Base-by-base conservation (phyloP, 208 protist species). In the Trypanosomatidae sp. region DNA sequence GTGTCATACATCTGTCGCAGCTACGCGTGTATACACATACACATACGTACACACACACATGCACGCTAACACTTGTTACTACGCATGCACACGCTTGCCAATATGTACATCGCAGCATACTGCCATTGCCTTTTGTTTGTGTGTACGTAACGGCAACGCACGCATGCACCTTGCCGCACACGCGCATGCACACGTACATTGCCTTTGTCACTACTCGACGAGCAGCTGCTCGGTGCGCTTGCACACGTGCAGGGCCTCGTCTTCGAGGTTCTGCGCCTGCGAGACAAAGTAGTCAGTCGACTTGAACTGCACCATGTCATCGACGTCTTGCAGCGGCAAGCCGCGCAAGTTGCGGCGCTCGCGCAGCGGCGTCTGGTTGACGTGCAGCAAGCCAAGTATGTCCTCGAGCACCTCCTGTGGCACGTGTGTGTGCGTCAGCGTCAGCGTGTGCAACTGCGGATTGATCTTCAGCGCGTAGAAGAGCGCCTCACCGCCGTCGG, bases 391-490 rank as follows among this genome's bases (percentile, higher is more conserved):
- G 41, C 64, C 71, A 15, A 58, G 53, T 49, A 88, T 78, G 52
- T 86, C 69, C 40, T 92, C 77, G 30, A 67, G 44, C 19, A 83
- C 67, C 4, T 71, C 49, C n/a, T 59, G 48, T 20, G 83, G 72
- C 7, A 88, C 66, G 25, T 53, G 43, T 6, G 77, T 86, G 35
- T 61, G 53, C 15, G 73, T 61, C 26, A 87, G 52, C 35, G 59
- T 53, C 11, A 92, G 59, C 3, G 57, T 72, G 18, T 86, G 66
- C 27, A 94, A 56, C 44, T 71, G 60, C 19, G 71, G 83, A 39
- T 92, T 92, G 16, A 81, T 56, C 49, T 83, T 84, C 13, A 92
- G 67, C 0, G 77, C 65, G 32, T 69, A 76, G 48, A 70, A 84
- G 19, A 94, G 50, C 8, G 75, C 75, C 24, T 80, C 73, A 11